Evolutionary conservation across 2,329 filamentous ascomycete genomes (phyloP).

Genomic region (Talaromyces islandicus): DNA sequence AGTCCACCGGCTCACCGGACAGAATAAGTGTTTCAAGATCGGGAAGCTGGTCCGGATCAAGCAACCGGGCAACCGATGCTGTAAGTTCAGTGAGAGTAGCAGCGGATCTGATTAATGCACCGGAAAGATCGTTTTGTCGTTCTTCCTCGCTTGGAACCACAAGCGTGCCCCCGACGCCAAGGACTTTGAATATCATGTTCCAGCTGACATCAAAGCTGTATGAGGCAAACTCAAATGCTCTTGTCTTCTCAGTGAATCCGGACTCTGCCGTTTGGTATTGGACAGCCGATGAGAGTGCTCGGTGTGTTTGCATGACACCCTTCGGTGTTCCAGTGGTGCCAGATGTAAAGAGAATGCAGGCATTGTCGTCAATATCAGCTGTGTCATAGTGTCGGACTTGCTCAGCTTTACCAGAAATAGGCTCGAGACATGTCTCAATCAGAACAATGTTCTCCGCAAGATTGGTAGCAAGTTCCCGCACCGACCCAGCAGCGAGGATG

Average conservation of each 20-base stretch:
- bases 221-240: slow-evolving; percentile 33
- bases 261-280: slow-evolving; percentile 46
- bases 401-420: too few relatives aligned
- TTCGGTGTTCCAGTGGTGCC: slow-evolving; percentile 7
- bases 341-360: slow-evolving; percentile 6
- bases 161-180: slow-evolving; percentile 46
- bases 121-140: slow-evolving; percentile 37
- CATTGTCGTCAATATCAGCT: background rate
- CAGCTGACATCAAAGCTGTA: slow-evolving; percentile 32
- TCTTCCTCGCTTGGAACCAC: slow-evolving; percentile 45
- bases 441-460: too few relatives aligned
- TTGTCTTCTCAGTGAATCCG: slow-evolving; percentile 41
- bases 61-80: slow-evolving; percentile 43
- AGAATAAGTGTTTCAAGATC: slow-evolving; percentile 23
- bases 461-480: too few relatives aligned
- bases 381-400: too few relatives aligned
- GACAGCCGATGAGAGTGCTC: slow-evolving; percentile 50
- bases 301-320: slow-evolving; percentile 46
- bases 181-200: slow-evolving; percentile 42
- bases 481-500: background rate
- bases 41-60: slow-evolving; percentile 17
- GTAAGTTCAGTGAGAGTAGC: slow-evolving; percentile 51
- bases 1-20: slow-evolving; percentile 37
- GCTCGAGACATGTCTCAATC: too few relatives aligned
- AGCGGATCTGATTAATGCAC: slow-evolving; percentile 40